These are phyloP conservation scores for Boletus insuetus DNA, from an alignment of 768 basidiomycete species.

Conservation along the genomic window DNA sequence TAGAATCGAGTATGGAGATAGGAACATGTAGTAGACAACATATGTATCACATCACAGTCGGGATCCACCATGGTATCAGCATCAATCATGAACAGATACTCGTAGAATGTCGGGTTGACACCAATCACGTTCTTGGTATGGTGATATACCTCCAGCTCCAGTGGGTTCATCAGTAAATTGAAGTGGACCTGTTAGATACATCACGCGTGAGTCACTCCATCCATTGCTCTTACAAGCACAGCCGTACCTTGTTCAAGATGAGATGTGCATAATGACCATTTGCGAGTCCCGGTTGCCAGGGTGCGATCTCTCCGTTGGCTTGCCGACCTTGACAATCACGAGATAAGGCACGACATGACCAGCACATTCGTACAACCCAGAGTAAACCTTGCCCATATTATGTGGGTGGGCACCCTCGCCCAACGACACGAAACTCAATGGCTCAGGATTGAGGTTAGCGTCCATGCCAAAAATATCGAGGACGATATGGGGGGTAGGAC, in stretches of 20 bases:
- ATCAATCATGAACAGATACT: constrained; percentile 91
- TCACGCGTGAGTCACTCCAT: background rate
- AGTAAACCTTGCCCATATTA: constrained; percentile 98
- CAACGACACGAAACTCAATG: constrained; percentile 88
- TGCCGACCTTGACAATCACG: constrained; percentile 90
- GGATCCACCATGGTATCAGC: constrained; percentile 94
- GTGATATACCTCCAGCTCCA: constrained; percentile 98
- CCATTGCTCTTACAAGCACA: background rate
- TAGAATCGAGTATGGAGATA: no score
- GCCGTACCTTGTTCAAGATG: constrained; percentile 88
- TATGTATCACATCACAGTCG: no score
- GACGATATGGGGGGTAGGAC: constrained; percentile 93
- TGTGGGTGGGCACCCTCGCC: constrained; percentile 96
- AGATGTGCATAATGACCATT: constrained; percentile 93
- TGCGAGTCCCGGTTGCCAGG: constrained; percentile 99
- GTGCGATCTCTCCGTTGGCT: constrained; percentile 87
- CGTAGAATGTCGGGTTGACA: constrained; percentile 98
- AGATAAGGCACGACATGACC: constrained; percentile 97
- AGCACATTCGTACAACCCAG: constrained; percentile 88
- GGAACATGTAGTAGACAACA: no score
- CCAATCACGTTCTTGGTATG: constrained; percentile 99
- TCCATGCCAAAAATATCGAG: constrained; percentile 95
- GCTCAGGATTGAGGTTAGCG: constrained; percentile 90
- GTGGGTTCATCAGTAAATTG: constrained; percentile 91
- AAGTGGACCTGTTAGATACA: constrained; percentile 75